Evolutionary conservation across 106 monocot genomes (phyloP).

Genomic region (Agapanthus africanus): DNA sequence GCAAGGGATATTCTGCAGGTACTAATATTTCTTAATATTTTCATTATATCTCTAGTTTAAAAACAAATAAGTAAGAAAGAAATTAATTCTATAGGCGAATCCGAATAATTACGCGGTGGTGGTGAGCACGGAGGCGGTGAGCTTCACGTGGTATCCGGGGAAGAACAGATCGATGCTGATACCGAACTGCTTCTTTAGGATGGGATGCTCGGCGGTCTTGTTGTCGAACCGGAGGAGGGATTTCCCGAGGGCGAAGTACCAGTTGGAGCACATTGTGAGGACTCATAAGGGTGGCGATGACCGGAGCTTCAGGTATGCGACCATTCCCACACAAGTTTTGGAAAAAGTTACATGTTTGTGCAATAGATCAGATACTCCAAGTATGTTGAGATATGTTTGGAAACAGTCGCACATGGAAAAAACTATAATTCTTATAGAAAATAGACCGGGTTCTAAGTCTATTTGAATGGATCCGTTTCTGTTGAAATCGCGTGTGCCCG

Average conservation of each 20-base stretch:
- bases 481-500: too few relatives aligned
- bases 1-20: conserved; percentile 70
- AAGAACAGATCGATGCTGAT: conserved; percentile 64
- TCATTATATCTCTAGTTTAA: background rate
- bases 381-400: too few relatives aligned
- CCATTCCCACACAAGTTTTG: too few relatives aligned
- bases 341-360: too few relatives aligned
- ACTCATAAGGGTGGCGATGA: conserved; percentile 75
- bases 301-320: conserved; percentile 49
- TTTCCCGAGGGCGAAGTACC: conserved; percentile 61
- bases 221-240: conserved; percentile 60
- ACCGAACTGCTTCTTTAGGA: conserved; percentile 70
- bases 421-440: too few relatives aligned
- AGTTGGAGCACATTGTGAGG: conserved; percentile 67
- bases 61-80: background rate
- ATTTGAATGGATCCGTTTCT: too few relatives aligned
- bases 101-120: conserved; percentile 62
- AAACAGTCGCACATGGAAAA: too few relatives aligned
- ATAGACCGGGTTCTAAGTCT: too few relatives aligned
- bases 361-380: too few relatives aligned
- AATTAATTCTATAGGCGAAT: conserved; percentile 36
- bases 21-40: background rate
- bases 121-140: conserved; percentile 62
- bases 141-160: conserved; percentile 66
- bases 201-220: conserved; percentile 61